Conservation (phyloP, 306 rosid species). For the Fragaria ananassa region DNA sequence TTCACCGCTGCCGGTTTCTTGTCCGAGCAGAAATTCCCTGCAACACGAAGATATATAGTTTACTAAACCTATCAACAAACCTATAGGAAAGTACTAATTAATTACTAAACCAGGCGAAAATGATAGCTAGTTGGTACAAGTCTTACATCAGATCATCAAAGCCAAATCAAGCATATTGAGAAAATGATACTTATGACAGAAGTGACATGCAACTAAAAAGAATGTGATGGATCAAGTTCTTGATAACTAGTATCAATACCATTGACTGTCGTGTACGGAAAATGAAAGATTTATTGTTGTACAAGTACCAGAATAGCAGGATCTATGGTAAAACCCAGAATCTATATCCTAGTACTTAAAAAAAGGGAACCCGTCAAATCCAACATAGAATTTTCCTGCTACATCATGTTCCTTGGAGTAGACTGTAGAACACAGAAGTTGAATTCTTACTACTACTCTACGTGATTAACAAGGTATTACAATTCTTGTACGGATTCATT, state of each 20-base stretch:
- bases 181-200: background rate
- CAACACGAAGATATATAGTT: background rate
- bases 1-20: conserved; percentile 35
- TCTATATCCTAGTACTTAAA: background rate
- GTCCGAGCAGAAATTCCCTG: conserved; percentile 36
- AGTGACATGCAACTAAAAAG: background rate
- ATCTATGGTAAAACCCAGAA: background rate
- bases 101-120: background rate
- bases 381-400: background rate
- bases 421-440: background rate
- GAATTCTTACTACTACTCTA: background rate
- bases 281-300: background rate
- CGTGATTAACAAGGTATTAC: background rate
- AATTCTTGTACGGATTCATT: background rate
- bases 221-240: background rate
- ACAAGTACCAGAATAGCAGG: background rate
- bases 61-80: background rate
- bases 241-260: background rate
- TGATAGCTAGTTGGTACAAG: background rate
- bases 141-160: background rate
- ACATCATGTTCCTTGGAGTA: background rate
- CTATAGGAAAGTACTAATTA: background rate
- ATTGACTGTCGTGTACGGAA: background rate
- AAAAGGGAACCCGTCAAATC: background rate
- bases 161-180: background rate